phyloP scores from a whole-genome alignment of 1,284 basidiomycete genomes.

The Ceratobasidium sp. region DNA sequence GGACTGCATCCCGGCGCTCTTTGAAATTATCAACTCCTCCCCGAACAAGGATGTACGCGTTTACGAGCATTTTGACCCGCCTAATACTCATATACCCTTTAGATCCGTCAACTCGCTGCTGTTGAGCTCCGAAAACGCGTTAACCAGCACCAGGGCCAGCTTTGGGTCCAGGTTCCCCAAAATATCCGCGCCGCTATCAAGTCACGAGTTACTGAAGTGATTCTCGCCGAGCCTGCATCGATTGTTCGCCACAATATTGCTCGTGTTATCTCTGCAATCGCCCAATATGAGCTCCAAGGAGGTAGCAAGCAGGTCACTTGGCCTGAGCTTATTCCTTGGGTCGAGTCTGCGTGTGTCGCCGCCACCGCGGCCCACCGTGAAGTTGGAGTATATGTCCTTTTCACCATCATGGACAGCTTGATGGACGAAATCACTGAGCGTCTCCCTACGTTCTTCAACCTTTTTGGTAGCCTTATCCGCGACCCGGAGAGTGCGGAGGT shows the following conservation, averaged over 20 bases:
- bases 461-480: conserved; percentile 78
- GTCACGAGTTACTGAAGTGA: conserved; percentile 76
- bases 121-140: conserved; percentile 97
- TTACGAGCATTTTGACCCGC: background rate
- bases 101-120: conserved; percentile 98
- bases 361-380: conserved; percentile 78
- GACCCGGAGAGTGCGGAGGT: conserved; percentile 93
- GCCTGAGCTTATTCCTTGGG: conserved; percentile 87
- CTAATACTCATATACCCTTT: conserved; percentile 41
- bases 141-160: conserved; percentile 74
- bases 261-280: conserved; percentile 92
- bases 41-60: conserved; percentile 63
- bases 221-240: conserved; percentile 78
- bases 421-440: conserved; percentile 85
- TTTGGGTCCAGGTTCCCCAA: conserved; percentile 80
- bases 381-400: conserved; percentile 90
- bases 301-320: conserved; percentile 64
- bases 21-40: conserved; percentile 84
- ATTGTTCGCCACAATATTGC: conserved; percentile 89
- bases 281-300: conserved; percentile 80
- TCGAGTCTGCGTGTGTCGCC: conserved; percentile 80
- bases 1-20: conserved; percentile 88
- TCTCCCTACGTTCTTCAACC: conserved; percentile 77
- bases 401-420: conserved; percentile 88
- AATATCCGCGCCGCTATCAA: conserved; percentile 85